Base-by-base conservation (phyloP, 2,329 filamentous ascomycete genomes). In the Diaporthe sp. region DNA sequence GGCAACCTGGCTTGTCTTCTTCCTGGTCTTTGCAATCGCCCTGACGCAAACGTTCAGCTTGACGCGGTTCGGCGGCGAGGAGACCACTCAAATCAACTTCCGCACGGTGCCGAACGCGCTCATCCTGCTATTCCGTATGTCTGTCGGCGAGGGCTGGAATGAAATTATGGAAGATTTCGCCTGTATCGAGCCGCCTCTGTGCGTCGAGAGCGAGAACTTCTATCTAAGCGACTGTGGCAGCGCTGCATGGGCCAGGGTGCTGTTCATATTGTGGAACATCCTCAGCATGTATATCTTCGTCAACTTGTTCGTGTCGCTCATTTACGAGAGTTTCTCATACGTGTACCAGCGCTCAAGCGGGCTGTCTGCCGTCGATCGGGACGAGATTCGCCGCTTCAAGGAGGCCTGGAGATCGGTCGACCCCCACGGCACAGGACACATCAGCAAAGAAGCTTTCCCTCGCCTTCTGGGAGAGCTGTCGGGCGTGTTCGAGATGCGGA, bases 281-380 rank as follows among this genome's bases (percentile, higher is more conserved):
- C 90, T 99, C 84, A 98, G 96, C 94, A 99, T 99, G 97, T 99
- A 99, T 86, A 98, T 99, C 81, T 99, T 99, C 81, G 96, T 98
- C 82, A 98, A 96, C 82, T 87, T 99, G 82, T 99, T 99, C 84
- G 96, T 99, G 76, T 99, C 97, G 67, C 92, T 99, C 83, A 99
- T 99, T 79, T 99, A 97, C 86, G 97, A 99, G 87, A 98, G 96
- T 85, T 99, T 99, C 89, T 98, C 95, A 83, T 99, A 99, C 81
- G 97, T 99, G 78, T 99, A 98, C 83, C 97, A 99, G 86, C 92
- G 95, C 78, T 98, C 96, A 76, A 98, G 94, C 81, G 95, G 95
- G n/a, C 90, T 98, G 79, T 95, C 94, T 8, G 93, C 94, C 77
- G 93, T 99, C 80, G 97, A 95, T 80, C 91, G 97, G 78, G 95